Evolutionary conservation across 73 alveolate species (phyloP).

Genomic region (Tetrahymena thermophila): DNA sequence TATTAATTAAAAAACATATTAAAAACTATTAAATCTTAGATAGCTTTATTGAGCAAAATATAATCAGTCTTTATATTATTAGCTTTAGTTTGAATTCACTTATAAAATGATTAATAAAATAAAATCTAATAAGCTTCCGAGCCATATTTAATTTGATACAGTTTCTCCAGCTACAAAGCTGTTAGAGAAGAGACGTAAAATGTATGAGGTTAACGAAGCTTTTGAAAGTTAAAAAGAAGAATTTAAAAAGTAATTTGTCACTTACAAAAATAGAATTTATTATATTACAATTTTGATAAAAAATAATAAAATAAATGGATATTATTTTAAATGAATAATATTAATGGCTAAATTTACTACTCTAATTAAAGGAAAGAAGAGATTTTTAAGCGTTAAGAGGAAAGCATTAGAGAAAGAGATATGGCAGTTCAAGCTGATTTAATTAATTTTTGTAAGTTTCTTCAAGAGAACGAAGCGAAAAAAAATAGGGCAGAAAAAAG

Average conservation of each 20-base stretch:
- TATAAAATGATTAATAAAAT: conserved; percentile 7
- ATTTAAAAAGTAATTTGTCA: conserved; percentile 15
- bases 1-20: neutral
- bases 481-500: conserved; percentile 41
- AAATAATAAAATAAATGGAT: neutral
- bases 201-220: conserved; percentile 50
- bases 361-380: conserved; percentile 22
- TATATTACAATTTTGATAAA: neutral
- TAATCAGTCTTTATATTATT: neutral
- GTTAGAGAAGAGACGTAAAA: conserved; percentile 37
- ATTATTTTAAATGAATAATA: no score
- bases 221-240: conserved; percentile 31
- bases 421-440: conserved; percentile 15
- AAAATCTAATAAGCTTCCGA: conserved; percentile 28
- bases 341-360: no score
- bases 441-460: conserved; percentile 30
- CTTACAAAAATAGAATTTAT: no score
- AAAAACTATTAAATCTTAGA: neutral
- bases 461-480: conserved; percentile 46
- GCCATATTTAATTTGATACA: conserved; percentile 33
- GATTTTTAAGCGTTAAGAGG: conserved; percentile 22
- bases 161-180: conserved; percentile 40
- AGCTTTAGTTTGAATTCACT: neutral
- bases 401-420: conserved; percentile 33
- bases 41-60: neutral